These are phyloP conservation scores for Chlorella sp. DNA, from an alignment of 139 green algal species.

Conservation along the genomic window DNA sequence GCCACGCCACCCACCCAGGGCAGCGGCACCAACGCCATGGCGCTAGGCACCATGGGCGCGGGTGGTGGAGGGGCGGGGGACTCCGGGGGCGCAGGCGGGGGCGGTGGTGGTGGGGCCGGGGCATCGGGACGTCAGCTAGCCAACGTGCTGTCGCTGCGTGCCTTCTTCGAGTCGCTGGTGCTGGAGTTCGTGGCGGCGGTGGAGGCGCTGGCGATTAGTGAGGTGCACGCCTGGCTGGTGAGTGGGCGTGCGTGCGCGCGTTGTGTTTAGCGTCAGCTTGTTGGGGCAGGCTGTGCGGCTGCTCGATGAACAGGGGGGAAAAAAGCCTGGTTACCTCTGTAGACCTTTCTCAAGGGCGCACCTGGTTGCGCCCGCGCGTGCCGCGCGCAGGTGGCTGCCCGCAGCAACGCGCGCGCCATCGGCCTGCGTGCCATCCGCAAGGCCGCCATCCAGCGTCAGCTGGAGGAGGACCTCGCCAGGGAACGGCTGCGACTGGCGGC, in stretches of 20 bases:
- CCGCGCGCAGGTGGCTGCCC: constrained; percentile 21
- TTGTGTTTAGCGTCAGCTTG: background rate
- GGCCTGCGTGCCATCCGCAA: constrained; percentile 53
- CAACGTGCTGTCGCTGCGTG: constrained; percentile 20
- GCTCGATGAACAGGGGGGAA: too few relatives aligned
- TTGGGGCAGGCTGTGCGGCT: too few relatives aligned
- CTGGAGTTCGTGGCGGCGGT: constrained; percentile 38
- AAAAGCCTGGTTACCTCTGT: too few relatives aligned
- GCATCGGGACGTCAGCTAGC: background rate
- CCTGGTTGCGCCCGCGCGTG: background rate
- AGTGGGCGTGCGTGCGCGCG: background rate
- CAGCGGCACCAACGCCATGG: too few relatives aligned
- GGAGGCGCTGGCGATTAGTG: constrained; percentile 47
- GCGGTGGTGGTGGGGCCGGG: background rate
- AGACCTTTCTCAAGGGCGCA: too few relatives aligned
- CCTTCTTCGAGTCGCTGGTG: constrained; percentile 38
- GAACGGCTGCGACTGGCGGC: constrained; percentile 47
- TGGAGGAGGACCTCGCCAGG: constrained; percentile 42
- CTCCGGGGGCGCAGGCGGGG: too few relatives aligned
- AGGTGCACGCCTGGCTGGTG: constrained; percentile 79
- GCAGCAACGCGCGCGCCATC: constrained; percentile 42
- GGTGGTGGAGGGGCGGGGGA: too few relatives aligned
- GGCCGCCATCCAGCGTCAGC: constrained; percentile 40
- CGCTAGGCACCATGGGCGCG: too few relatives aligned
- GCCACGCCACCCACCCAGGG: too few relatives aligned